Base-by-base conservation (phyloP, 192 early-diverging fungal species). In the Coemansia sp. region DNA sequence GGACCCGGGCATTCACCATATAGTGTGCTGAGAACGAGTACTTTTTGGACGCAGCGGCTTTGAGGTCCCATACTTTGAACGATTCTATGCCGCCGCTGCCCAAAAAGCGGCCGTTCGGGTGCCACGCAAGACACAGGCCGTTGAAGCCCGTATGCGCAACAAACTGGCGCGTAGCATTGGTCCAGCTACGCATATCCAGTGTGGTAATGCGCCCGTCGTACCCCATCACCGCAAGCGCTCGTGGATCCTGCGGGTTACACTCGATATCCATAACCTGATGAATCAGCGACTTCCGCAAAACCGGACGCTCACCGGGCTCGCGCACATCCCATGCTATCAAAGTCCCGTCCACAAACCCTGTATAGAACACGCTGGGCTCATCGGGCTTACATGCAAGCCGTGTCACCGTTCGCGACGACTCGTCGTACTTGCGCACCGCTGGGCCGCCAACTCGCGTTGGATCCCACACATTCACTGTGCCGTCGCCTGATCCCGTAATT, bases 1-100 rank as follows among this genome's bases (percentile, higher is more conserved):
- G 40, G 1, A 51, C 61, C 2, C 63, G 50, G n/a, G 82, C 81
- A 36, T 69, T 70, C 49, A 83, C 72, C 9, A 65, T 64, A 56
- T 71, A 72, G 59, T 64, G 69, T 23, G 79, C 40, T 28, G 62
- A 25, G 2, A 60, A 42, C 31, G 57, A 53, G 42, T 38, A 46
- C 65, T 72, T 78, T 31, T 81, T 74, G 14, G 60, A 47, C 20
- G 57, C 37, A 14, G 57, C 58, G 4, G 48, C 34, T 21, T 69
- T 51, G n/a, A 83, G 55, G 36, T 83, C 82, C 77, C 77, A 83
- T 44, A 83, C 65, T 51, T 67, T 81, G 5, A 59, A 37, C 31
- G 57, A 56, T 34, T 83, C 82, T 57, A 48, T 75, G 37, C 74
- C 74, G 21, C 74, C 78, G 42, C 67, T 77, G 34, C 66, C 82